Base-by-base conservation (phyloP, 192 early-diverging fungal species). In the Coemansia sp. region DNA sequence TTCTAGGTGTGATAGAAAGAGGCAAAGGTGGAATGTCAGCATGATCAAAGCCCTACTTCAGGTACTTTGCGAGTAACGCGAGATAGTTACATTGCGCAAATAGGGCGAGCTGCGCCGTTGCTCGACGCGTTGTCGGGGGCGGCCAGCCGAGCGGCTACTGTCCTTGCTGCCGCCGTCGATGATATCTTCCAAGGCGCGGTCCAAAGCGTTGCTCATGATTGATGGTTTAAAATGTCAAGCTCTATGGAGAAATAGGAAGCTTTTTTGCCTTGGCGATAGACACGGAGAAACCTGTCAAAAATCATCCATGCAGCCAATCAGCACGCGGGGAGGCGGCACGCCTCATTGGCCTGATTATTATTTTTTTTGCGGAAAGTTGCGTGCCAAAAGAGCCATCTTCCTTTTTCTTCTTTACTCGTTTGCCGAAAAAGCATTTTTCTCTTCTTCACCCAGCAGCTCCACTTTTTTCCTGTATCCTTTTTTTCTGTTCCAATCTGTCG, bases 121-220 rank as follows among this genome's bases (percentile, higher is more conserved):
- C 34, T 58, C 56, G 4, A 7, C 8, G 18, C 56, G 56, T 18
- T 58, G 25, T 34, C 18, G 13, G 34, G 56, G 12, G 28, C 56
- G 56, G 9, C 35, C 35, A 12, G 14, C 3, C 3, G n/a, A 20
- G 12, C 56, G 56, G 8, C 56, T 20, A 13, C 33, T 58, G 56
- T 48, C 33, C 2, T 39, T 43, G 35, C 21, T 35, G 43, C 48
- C 58, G 20, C 53, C 61, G 18, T 42, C 41, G 35, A 76, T 83
- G 12, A 79, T 83, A 42, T 79, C 77, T 36, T 78, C 76, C 28
- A 83, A 70, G 0, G 82, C 70, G 43, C 67, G 77, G 47, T 78
- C 69, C 16, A 79, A 56, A 38, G 69, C 62, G 25, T 39, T 31
- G 18, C 34, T 65, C 72, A 78, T 78, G 18, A 20, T 60, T 13